Conservation (phyloP, 257 asterid species). For the Haberlea rhodopensis region DNA sequence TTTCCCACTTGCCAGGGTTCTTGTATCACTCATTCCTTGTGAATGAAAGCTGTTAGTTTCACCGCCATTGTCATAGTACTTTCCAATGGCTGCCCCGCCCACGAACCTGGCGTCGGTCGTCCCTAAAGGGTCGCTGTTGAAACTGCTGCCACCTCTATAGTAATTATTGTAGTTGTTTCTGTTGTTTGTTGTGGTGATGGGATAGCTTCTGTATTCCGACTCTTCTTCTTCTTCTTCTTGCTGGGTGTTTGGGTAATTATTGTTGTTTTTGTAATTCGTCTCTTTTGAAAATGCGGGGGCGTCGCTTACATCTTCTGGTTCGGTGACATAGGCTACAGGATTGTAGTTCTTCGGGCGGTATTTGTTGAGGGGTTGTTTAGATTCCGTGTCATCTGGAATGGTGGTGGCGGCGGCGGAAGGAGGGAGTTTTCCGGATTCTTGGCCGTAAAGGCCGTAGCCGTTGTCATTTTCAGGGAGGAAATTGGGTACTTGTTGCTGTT, state of each 20-base stretch:
- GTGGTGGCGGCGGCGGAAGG: slow-evolving; percentile 44
- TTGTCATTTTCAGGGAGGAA: slow-evolving; percentile 61
- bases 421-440: slow-evolving; percentile 60
- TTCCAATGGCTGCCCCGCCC: slow-evolving; percentile 17
- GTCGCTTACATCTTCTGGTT: slow-evolving; percentile 39
- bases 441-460: slow-evolving; percentile 74
- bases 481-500: slow-evolving; percentile 37
- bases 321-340: slow-evolving; percentile 68
- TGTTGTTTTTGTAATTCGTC: slow-evolving; percentile 9
- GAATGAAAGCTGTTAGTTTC: slow-evolving; percentile 35
- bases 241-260: slow-evolving; percentile 28
- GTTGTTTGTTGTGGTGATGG: slow-evolving; percentile 21
- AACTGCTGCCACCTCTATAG: slow-evolving; percentile 31
- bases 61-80: slow-evolving; percentile 28
- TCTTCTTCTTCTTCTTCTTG: slow-evolving; percentile 25
- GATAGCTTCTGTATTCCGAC: slow-evolving; percentile 23
- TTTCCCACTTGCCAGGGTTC: slow-evolving; percentile 62
- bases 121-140: slow-evolving; percentile 37
- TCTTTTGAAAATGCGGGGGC: slow-evolving; percentile 18
- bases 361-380: slow-evolving; percentile 35
- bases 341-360: slow-evolving; percentile 85
- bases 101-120: slow-evolving; percentile 22
- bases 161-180: slow-evolving; percentile 21
- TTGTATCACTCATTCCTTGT: slow-evolving; percentile 93
- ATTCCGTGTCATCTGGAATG: slow-evolving; percentile 11